Conservation (phyloP, 1,284 basidiomycete genomes). For the Ganoderma lucidum region DNA sequence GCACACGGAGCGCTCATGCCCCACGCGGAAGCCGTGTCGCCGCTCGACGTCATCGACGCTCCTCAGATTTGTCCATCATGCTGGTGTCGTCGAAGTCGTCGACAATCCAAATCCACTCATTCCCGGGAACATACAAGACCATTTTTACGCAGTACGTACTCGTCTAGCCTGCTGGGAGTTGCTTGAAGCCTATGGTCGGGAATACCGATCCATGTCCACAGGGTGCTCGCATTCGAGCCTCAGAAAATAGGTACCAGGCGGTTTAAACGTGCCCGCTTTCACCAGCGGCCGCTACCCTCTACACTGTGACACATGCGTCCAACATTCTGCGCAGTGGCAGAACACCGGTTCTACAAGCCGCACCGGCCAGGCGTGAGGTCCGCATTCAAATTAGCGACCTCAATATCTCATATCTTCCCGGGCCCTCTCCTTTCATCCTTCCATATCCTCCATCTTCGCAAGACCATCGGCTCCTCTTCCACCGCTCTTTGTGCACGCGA, state of each 20-base stretch:
- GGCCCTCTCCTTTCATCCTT: conserved; percentile 24
- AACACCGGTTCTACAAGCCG: conserved; percentile 20
- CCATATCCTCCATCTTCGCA: conserved; percentile 29
- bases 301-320: conserved; percentile 30
- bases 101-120: not conserved
- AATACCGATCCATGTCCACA: conserved; percentile 5
- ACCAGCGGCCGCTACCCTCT: conserved; percentile 5
- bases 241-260: conserved; percentile 24
- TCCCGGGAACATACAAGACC: not conserved
- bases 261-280: conserved; percentile 28
- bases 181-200: not conserved
- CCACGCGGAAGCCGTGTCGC: not conserved
- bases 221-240: conserved; percentile 11
- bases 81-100: not conserved
- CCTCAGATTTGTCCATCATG: not conserved
- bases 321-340: conserved; percentile 20
- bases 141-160: conserved; percentile 4
- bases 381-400: conserved; percentile 22
- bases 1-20: conserved; percentile 1
- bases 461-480: conserved; percentile 23
- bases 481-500: conserved; percentile 17
- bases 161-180: not conserved
- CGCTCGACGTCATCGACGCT: conserved; percentile 1
- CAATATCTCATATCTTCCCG: conserved; percentile 34
- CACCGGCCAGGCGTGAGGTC: conserved; percentile 26